These are phyloP conservation scores for Monosporozyma solicola DNA, from an alignment of 805 yeast genomes.

Conservation along the genomic window DNA sequence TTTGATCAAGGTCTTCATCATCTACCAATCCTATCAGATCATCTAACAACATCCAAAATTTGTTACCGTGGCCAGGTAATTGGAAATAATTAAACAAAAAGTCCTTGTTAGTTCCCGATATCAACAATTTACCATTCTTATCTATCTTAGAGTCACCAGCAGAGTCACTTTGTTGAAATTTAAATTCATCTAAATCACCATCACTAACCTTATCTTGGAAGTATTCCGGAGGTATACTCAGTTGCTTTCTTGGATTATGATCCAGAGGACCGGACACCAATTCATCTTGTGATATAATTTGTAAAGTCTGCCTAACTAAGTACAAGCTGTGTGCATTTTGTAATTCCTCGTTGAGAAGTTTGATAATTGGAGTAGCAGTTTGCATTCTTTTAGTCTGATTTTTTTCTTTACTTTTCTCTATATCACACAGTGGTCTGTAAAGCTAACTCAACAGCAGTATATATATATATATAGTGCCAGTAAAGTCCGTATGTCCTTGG, in stretches of 20 bases:
- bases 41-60: slow-evolving; percentile 30
- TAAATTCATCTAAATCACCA: slow-evolving; percentile 8
- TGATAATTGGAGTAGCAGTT: background rate
- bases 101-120: slow-evolving; percentile 29
- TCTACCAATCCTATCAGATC: slow-evolving; percentile 33
- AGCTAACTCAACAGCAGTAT: background rate
- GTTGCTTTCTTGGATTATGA: slow-evolving; percentile 13
- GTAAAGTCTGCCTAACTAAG: slow-evolving; percentile 17
- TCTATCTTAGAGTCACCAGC: slow-evolving; percentile 39
- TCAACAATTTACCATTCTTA: slow-evolving; percentile 29
- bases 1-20: slow-evolving; percentile 13
- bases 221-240: slow-evolving; percentile 13
- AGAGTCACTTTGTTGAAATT: slow-evolving; percentile 28
- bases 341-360: background rate
- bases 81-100: slow-evolving; percentile 35
- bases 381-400: background rate
- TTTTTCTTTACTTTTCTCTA: background rate
- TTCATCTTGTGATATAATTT: slow-evolving; percentile 12
- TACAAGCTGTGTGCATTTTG: background rate
- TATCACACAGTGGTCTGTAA: background rate
- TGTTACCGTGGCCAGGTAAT: slow-evolving; percentile 31
- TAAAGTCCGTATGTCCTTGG: background rate
- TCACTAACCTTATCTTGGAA: slow-evolving; percentile 6
- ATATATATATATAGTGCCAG: background rate
- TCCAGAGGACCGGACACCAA: slow-evolving; percentile 17